Percentiles rank a stretch among this genome's conserved stretches.
These are phyloP conservation scores for Dictyostelium purpureum DNA, from an alignment of 78 protist species.

Conservation along the genomic window DNA sequence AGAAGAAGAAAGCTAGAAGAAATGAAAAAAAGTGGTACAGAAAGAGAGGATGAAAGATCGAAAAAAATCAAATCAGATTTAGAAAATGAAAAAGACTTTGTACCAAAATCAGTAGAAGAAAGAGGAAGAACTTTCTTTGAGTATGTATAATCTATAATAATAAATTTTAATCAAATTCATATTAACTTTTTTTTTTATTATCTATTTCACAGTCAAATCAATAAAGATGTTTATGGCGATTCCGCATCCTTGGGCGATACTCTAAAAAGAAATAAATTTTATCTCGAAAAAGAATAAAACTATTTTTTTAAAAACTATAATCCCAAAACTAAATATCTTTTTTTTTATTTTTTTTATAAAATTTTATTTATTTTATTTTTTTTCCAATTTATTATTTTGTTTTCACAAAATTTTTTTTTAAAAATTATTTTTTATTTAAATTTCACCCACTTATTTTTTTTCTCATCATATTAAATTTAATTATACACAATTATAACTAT, in stretches of 20 bases:
- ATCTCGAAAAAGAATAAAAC: conserved; percentile 6
- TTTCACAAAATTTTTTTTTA: background rate
- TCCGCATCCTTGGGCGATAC: background rate
- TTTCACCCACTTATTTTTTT: background rate
- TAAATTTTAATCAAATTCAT: background rate
- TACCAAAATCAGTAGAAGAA: conserved; percentile 40
- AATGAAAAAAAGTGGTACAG: conserved; percentile 32
- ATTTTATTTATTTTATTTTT: too few species aligned
- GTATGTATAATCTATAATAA: background rate
- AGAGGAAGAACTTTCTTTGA: conserved; percentile 61
- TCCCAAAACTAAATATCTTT: background rate
- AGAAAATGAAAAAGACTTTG: background rate
- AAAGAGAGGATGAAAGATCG: conserved; percentile 40
- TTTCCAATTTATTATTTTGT: too few species aligned
- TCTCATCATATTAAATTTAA: background rate
- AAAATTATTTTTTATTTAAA: background rate
- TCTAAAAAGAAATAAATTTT: conserved; percentile 61
- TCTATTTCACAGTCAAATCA: background rate
- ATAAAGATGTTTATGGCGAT: conserved; percentile 12
- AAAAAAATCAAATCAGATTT: background rate
- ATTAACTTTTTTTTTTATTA: background rate
- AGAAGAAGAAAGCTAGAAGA: conserved; percentile 40
- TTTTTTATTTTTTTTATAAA: too few species aligned
- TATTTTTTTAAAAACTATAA: background rate
- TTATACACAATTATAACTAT: background rate